Conservation (phyloP, 164 flowering plant genomes). For the Dillenia suffruticosa region DNA sequence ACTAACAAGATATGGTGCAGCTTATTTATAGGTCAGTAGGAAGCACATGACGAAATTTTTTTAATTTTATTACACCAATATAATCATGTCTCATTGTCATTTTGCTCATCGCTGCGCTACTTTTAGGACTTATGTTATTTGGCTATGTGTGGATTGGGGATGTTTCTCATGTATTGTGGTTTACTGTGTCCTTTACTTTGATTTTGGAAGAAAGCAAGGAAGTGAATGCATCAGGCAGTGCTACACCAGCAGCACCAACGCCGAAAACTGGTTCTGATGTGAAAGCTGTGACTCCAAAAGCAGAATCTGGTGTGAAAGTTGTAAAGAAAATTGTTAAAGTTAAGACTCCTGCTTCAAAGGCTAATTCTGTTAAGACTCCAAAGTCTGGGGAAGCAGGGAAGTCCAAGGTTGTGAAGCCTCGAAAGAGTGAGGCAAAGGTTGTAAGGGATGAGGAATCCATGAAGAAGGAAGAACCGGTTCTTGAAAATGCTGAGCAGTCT, state of each 20-base stretch:
- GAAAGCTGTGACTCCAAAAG: neutral
- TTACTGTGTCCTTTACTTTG: too few species aligned
- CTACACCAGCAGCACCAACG: conserved; percentile 11
- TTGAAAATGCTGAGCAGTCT: conserved; percentile 11
- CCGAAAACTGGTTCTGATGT: conserved; percentile 1
- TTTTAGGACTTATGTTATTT: too few species aligned
- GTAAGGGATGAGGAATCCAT: conserved; percentile 11
- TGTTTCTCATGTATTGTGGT: too few species aligned
- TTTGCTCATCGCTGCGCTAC: too few species aligned
- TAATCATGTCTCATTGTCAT: too few species aligned
- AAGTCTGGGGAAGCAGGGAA: neutral
- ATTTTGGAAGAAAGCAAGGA: too few species aligned
- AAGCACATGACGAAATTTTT: too few species aligned
- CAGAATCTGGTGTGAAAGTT: conserved; percentile 7
- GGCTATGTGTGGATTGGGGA: too few species aligned
- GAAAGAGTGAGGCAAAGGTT: conserved; percentile 9
- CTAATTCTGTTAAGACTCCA: neutral
- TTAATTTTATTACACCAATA: too few species aligned
- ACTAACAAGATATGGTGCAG: too few species aligned
- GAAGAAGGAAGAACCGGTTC: conserved; percentile 12
- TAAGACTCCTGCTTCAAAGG: conserved; percentile 2
- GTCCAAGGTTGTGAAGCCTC: conserved; percentile 6
- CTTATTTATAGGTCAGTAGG: too few species aligned
- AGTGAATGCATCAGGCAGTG: neutral
- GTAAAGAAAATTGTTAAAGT: neutral